Evolutionary conservation across 1,139 yeast species (phyloP).

Genomic region (Candida sojae): DNA sequence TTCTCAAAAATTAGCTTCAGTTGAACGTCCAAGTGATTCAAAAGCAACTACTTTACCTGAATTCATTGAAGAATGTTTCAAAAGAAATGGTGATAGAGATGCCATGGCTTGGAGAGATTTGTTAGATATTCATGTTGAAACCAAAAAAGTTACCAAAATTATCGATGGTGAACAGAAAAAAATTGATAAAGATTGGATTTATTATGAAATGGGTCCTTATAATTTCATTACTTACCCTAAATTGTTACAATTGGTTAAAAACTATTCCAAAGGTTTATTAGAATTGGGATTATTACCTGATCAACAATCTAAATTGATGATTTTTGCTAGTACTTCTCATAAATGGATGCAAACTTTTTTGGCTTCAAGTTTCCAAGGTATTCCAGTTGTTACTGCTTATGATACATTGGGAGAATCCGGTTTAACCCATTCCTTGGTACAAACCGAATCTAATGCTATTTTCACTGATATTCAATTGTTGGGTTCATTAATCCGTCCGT

Average conservation of each 20-base stretch:
- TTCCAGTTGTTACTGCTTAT: slow-evolving; percentile 94
- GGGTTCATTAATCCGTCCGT: slow-evolving; percentile 66
- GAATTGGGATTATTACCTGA: slow-evolving; percentile 72
- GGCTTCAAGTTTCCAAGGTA: slow-evolving; percentile 73
- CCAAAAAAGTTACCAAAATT: slow-evolving; percentile 70
- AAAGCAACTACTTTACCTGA: slow-evolving; percentile 72
- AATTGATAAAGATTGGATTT: slow-evolving; percentile 86
- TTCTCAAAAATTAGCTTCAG: slow-evolving; percentile 55
- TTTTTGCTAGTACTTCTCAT: slow-evolving; percentile 83
- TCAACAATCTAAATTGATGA: slow-evolving; percentile 66
- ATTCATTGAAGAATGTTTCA: slow-evolving; percentile 63
- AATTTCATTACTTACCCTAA: slow-evolving; percentile 64
- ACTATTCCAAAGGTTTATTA: slow-evolving; percentile 74
- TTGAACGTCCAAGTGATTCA: slow-evolving; percentile 59
- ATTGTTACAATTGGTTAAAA: slow-evolving; percentile 49
- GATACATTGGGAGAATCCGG: slow-evolving; percentile 96
- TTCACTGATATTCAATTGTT: slow-evolving; percentile 82
- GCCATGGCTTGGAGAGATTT: slow-evolving; percentile 85
- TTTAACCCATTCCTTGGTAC: slow-evolving; percentile 78
- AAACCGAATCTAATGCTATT: slow-evolving; percentile 76
- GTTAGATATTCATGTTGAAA: slow-evolving; percentile 72
- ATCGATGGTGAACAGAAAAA: slow-evolving; percentile 73
- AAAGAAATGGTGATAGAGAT: slow-evolving; percentile 50
- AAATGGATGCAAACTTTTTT: slow-evolving; percentile 90
- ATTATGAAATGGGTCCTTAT: slow-evolving; percentile 77